These are phyloP conservation scores for Phtheirospermum japonicum DNA, from an alignment of 257 asterid species.

Conservation along the genomic window DNA sequence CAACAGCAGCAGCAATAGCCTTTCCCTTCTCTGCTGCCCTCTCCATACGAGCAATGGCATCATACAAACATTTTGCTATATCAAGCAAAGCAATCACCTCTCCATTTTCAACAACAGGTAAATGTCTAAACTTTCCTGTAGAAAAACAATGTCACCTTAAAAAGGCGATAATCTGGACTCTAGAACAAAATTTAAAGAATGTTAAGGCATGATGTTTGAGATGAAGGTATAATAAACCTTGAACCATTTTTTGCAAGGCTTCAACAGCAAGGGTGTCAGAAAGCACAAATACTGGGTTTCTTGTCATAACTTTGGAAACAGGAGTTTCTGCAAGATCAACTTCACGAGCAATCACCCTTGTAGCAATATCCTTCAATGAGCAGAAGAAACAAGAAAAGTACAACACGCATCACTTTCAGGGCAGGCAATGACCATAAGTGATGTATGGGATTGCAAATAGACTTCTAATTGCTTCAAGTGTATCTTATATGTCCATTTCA, in stretches of 20 bases:
- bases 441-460: slow-evolving; percentile 8
- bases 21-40: slow-evolving; percentile 99
- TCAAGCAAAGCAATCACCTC: slow-evolving; percentile 97
- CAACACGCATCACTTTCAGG: slow-evolving; percentile 12
- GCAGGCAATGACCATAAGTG: slow-evolving; percentile 16
- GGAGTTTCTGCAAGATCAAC: slow-evolving; percentile 80
- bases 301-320: slow-evolving; percentile 91
- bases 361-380: slow-evolving; percentile 73
- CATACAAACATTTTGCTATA: slow-evolving; percentile 94
- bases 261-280: slow-evolving; percentile 97
- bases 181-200: slow-evolving; percentile 15
- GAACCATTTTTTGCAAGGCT: slow-evolving; percentile 99
- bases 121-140: slow-evolving; percentile 94
- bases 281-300: slow-evolving; percentile 92
- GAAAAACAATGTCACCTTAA: slow-evolving; percentile 24
- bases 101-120: slow-evolving; percentile 97
- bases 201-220: slow-evolving; percentile 23
- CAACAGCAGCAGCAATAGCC: slow-evolving; percentile 99
- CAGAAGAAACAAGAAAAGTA: not conserved
- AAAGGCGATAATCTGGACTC: slow-evolving; percentile 1
- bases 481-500: slow-evolving; percentile 20
- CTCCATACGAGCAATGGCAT: slow-evolving; percentile 98
- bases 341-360: slow-evolving; percentile 82
- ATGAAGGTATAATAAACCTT: slow-evolving; percentile 47
- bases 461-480: slow-evolving; percentile 12